These are phyloP conservation scores for Ophiocordyceps robertsii DNA, from an alignment of 2,329 filamentous ascomycete genomes.

Conservation along the genomic window DNA sequence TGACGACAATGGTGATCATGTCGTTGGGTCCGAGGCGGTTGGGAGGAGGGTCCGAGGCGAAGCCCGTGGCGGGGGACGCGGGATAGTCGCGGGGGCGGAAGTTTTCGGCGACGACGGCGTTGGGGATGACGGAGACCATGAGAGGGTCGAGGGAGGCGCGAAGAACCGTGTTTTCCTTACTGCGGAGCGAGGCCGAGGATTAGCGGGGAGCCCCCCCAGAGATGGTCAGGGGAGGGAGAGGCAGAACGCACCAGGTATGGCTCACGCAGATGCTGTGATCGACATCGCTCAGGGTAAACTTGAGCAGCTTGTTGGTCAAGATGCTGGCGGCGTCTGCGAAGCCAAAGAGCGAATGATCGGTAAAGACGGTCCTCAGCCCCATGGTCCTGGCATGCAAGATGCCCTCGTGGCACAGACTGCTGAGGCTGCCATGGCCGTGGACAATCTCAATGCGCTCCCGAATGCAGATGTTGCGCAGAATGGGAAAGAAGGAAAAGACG, in stretches of 20 bases:
- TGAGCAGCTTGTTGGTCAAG: slow-evolving; percentile 89
- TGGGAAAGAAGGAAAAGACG: slow-evolving; percentile 95
- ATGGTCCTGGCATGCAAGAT: slow-evolving; percentile 92
- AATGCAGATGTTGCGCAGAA: slow-evolving; percentile 93
- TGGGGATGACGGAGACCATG: slow-evolving; percentile 96
- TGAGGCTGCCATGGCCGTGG: slow-evolving; percentile 90
- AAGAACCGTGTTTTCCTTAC: slow-evolving; percentile 95
- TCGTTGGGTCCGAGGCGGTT: slow-evolving; percentile 69
- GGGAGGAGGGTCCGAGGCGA: slow-evolving; percentile 36
- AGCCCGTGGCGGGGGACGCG: slow-evolving; percentile 17
- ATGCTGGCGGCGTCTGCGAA: slow-evolving; percentile 96
- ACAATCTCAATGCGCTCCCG: slow-evolving; percentile 94
- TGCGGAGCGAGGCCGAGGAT: slow-evolving; percentile 21
- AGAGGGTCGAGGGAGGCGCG: slow-evolving; percentile 87
- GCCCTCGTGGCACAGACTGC: slow-evolving; percentile 85
- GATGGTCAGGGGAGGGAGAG: neutral
- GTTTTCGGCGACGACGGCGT: slow-evolving; percentile 92
- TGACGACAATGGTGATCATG: slow-evolving; percentile 89
- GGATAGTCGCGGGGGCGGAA: slow-evolving; percentile 54
- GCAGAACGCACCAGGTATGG: slow-evolving; percentile 69
- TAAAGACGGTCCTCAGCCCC: slow-evolving; percentile 91
- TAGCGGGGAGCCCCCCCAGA: neutral
- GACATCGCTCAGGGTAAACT: slow-evolving; percentile 91
- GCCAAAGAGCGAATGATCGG: slow-evolving; percentile 92
- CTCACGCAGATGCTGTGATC: slow-evolving; percentile 98